Base-by-base conservation (phyloP, 371 early-diverging fungal genomes). In the Zychaea mexicana region DNA sequence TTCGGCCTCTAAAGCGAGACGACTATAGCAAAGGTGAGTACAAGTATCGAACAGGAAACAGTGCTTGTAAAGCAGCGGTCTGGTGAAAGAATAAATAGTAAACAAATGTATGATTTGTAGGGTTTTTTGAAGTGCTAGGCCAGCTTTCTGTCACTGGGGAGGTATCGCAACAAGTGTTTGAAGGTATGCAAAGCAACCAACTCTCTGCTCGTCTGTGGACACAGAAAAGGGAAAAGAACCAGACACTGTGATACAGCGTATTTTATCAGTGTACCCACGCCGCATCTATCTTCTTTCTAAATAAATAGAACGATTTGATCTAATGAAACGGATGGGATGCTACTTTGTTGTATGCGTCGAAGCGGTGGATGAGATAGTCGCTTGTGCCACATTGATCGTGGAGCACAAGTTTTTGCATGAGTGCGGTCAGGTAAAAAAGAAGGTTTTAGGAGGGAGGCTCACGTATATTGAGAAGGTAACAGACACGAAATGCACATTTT, bases 351-450 rank as follows among this genome's bases (percentile, higher is more conserved):
- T 91, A 30, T 94, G 96, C 4, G 90, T 96, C 58, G 92, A 94
- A 57, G 76, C 85, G 7, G 65, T 79, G 2, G 64, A 46, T 22
- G 64, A 73, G 27, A 86, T 98, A 47, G 91, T 94, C 19, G 98
- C 93, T 2, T 88, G 93, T 33, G 98, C 97, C n/a, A 95, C 97
- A 12, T 72, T 98, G 60, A 68, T 98, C 15, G 86, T 94, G 24
- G 99, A 99, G 75, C 87, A 92, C 65, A 99, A 99, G 83, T 96
- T 98, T 61, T 82, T 97, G 21, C 88, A 94, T 60, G 73, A 76
- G 28, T 90, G 90, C 66, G 96, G 94, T 5, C 77, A 87, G 68
- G 95, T 96, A 67, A 82, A 81, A 39, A 24, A 69, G 71, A 49
- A 8, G 19, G 22, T 7, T 7, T 6, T n/a, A 1, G 49, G n/a